A percentile compares a stretch with the other conserved stretches of the same genome.
Conservation (phyloP, 176 grass and related monocot species). For the Carex pumila region DNA sequence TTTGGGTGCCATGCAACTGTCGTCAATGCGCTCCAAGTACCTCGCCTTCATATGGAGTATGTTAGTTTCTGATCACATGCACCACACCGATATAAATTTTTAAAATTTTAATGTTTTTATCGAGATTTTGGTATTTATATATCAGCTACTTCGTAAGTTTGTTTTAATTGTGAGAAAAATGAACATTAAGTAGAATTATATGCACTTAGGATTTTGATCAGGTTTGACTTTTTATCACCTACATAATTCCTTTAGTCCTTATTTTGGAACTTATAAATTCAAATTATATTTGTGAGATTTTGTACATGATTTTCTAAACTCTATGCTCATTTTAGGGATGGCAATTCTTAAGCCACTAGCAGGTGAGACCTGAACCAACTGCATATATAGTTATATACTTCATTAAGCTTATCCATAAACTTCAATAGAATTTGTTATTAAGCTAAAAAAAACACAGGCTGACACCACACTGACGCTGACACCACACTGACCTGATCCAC, state of each 20-base stretch:
- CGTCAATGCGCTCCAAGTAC: conserved; percentile 38
- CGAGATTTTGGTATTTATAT: neutral
- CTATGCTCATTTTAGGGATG: neutral
- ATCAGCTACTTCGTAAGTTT: neutral
- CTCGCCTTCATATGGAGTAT: conserved; percentile 21
- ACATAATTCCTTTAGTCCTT: neutral
- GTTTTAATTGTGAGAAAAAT: neutral
- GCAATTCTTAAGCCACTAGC: neutral
- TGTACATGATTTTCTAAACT: neutral
- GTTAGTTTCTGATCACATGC: neutral
- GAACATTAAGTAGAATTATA: neutral
- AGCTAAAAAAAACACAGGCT: neutral
- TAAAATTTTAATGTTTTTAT: neutral
- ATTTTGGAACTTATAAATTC: neutral
- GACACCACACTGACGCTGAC: neutral
- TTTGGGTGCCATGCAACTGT: conserved; percentile 95
- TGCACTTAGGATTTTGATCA: neutral
- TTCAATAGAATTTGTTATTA: neutral
- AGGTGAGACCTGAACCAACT: neutral
- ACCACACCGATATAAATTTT: neutral
- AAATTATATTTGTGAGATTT: neutral
- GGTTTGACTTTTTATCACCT: neutral
- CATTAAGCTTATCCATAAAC: neutral
- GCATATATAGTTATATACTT: neutral
- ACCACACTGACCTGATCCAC: neutral